Percentiles rank a stretch among this genome's conserved stretches.
Evolutionary conservation across 768 basidiomycete species (phyloP).

Genomic region (Clitopilus hobsonii): DNA sequence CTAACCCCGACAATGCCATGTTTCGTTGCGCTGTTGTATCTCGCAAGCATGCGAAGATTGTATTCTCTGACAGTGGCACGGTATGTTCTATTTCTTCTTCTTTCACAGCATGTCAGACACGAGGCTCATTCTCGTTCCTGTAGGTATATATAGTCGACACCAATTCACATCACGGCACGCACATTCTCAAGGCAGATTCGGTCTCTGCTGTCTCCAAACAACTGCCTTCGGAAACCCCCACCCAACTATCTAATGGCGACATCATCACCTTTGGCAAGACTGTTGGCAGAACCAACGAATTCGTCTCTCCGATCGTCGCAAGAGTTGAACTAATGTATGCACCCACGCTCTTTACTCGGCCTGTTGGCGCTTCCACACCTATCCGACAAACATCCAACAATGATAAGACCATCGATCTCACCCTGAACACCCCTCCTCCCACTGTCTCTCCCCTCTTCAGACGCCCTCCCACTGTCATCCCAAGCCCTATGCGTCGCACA

Average conservation of each 20-base stretch:
- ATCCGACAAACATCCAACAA: constrained; percentile 22
- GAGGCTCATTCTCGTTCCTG: constrained; percentile 1
- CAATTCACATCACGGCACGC: constrained; percentile 74
- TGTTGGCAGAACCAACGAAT: constrained; percentile 57
- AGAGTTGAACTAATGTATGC: constrained; percentile 52
- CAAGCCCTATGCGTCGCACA: not conserved
- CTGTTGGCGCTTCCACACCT: constrained; percentile 17
- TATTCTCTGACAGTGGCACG: constrained; percentile 65
- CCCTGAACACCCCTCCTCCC: constrained; percentile 3
- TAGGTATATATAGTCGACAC: constrained; percentile 71
- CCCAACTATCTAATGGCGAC: constrained; percentile 61
- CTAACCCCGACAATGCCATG: constrained; percentile 45
- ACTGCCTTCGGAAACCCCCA: constrained; percentile 52
- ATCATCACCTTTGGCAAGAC: constrained; percentile 73
- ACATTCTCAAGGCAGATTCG: constrained; percentile 53
- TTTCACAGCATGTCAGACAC: constrained; percentile 7
- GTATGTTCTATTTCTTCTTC: constrained; percentile 34
- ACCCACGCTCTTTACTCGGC: not conserved
- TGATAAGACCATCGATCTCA: constrained; percentile 6
- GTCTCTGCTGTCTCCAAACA: constrained; percentile 29
- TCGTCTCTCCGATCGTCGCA: constrained; percentile 60
- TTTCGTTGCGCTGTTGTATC: constrained; percentile 80
- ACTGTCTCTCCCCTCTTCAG: not conserved
- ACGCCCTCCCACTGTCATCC: constrained; percentile 10
- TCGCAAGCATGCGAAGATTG: constrained; percentile 73